A percentile compares a stretch with the other conserved stretches of the same genome.
These are phyloP conservation scores for Eucommia ulmoides DNA, from an alignment of 257 asterid species.

Conservation along the genomic window DNA sequence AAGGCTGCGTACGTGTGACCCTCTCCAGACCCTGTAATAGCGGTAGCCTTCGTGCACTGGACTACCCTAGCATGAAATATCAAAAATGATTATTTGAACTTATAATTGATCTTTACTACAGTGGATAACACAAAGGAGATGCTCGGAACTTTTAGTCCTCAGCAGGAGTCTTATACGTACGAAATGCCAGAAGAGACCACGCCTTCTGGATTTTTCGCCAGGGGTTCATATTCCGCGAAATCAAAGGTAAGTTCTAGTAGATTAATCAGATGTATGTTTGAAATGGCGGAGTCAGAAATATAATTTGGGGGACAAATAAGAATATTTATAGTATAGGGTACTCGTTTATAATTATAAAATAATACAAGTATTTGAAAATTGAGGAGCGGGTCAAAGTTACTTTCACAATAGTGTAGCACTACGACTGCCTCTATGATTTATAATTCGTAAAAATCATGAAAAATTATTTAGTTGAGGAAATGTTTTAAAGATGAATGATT, in stretches of 20 bases:
- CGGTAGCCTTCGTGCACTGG: too few relatives aligned
- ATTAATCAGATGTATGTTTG: not conserved
- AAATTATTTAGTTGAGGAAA: too few relatives aligned
- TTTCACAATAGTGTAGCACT: not conserved
- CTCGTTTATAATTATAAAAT: not conserved
- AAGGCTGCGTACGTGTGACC: too few relatives aligned
- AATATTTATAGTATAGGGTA: not conserved
- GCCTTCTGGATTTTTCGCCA: conserved; percentile 41
- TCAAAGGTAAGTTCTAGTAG: conserved; percentile 20
- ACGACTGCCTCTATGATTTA: not conserved
- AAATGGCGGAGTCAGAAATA: too few relatives aligned
- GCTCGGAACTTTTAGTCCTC: conserved; percentile 44
- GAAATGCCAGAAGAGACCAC: conserved; percentile 42
- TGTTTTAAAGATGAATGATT: too few relatives aligned
- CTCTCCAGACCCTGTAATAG: too few relatives aligned
- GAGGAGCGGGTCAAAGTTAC: not conserved
- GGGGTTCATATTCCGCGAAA: conserved; percentile 35
- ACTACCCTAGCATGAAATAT: too few relatives aligned
- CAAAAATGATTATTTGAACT: not conserved
- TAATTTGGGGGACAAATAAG: too few relatives aligned
- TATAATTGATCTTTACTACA: conserved; percentile 3
- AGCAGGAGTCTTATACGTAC: conserved; percentile 28
- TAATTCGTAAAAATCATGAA: too few relatives aligned
- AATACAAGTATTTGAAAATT: not conserved
- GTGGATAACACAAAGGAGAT: conserved; percentile 37